Conservation (phyloP, 164 flowering plant genomes). For the Stephania cephalantha region DNA sequence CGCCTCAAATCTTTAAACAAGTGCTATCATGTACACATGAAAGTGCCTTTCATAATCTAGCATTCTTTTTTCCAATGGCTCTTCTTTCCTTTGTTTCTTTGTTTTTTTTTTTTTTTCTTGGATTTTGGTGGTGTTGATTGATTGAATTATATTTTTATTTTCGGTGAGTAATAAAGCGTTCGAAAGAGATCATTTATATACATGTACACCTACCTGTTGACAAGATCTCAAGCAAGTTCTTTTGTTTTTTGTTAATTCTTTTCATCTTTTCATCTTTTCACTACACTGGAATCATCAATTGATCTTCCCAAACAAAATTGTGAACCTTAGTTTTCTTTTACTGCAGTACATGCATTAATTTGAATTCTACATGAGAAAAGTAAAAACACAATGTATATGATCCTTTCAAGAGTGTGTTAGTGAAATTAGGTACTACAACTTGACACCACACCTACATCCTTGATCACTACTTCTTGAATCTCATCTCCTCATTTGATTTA, state of each 20-base stretch:
- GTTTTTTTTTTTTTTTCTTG: neutral
- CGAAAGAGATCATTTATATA: neutral
- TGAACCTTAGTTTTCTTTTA: neutral
- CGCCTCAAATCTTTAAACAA: slow-evolving; percentile 6
- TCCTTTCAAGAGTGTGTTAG: neutral
- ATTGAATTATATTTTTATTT: neutral
- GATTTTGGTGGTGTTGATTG: neutral
- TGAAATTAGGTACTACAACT: neutral
- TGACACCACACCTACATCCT: neutral
- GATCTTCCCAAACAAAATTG: neutral
- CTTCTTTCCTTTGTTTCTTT: neutral
- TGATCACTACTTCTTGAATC: too few relatives aligned
- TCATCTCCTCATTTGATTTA: too few relatives aligned
- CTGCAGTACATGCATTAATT: neutral
- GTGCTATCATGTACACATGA: neutral
- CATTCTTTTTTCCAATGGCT: neutral
- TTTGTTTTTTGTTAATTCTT: neutral
- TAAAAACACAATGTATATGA: neutral
- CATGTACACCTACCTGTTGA: neutral
- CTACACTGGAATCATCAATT: neutral
- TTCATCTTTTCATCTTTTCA: neutral
- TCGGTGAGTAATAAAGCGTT: neutral
- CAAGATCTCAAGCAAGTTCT: too few relatives aligned
- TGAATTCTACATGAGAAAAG: neutral
- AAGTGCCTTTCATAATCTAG: neutral